A percentile compares a stretch with the other conserved stretches of the same genome.
These are phyloP conservation scores for Saccharomyces paradoxus DNA, from an alignment of 805 yeast species.

Conservation along the genomic window DNA sequence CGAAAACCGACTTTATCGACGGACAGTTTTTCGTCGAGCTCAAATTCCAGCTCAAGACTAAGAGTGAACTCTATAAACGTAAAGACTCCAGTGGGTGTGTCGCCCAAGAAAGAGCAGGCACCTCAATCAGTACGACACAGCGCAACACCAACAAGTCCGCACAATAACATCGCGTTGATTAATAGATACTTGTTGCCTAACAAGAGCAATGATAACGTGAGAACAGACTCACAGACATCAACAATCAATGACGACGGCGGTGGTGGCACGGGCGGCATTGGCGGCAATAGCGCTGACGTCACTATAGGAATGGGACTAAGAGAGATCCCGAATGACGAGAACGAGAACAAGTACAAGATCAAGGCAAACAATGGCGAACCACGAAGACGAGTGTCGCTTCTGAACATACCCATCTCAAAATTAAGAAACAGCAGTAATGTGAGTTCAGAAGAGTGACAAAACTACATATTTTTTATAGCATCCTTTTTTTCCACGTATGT, in stretches of 20 bases:
- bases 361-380: slow-evolving; percentile 6
- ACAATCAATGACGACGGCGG: neutral
- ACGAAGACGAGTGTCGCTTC: slow-evolving; percentile 17
- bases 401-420: slow-evolving; percentile 26
- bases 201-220: neutral
- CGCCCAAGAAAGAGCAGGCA: neutral
- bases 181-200: neutral
- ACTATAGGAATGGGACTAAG: neutral
- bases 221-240: neutral
- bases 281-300: neutral
- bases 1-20: neutral
- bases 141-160: neutral
- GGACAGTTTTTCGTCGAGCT: neutral
- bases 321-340: slow-evolving; percentile 4
- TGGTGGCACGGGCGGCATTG: neutral
- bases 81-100: neutral
- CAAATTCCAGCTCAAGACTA: neutral
- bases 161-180: neutral
- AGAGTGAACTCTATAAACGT: neutral
- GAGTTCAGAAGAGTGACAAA: neutral
- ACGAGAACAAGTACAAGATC: neutral
- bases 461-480: neutral
- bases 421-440: slow-evolving; percentile 10
- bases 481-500: neutral
- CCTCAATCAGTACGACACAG: neutral